A percentile compares a stretch with the other conserved stretches of the same genome.
Evolutionary conservation across 108 stramenopile species (phyloP).

Genomic region (Cyclotella choctawhatcheeana): DNA sequence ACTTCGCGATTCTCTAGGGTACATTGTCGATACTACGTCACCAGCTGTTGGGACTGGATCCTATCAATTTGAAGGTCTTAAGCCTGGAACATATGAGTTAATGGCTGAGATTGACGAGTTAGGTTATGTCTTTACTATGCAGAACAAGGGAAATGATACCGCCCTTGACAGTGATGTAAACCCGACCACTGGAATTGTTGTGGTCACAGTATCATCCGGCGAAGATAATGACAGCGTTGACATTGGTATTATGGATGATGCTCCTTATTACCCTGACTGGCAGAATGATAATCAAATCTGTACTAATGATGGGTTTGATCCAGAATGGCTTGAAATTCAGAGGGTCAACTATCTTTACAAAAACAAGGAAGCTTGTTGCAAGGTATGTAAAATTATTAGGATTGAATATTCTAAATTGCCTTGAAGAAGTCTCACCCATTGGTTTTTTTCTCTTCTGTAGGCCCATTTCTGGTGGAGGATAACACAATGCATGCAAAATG

Average conservation of each 20-base stretch:
- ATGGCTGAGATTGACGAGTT: slow-evolving; percentile 19
- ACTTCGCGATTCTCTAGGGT: slow-evolving; percentile 45
- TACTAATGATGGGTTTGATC: slow-evolving; percentile 52
- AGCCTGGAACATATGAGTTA: slow-evolving; percentile 36
- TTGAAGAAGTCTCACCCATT: neutral
- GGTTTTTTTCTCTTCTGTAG: neutral
- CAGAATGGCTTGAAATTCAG: slow-evolving; percentile 39
- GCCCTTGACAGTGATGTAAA: slow-evolving; percentile 36
- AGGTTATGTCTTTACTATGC: slow-evolving; percentile 38
- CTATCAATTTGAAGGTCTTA: slow-evolving; percentile 35
- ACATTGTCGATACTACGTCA: slow-evolving; percentile 18
- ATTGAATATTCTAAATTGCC: neutral
- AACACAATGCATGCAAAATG: slow-evolving; percentile 53
- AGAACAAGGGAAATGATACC: slow-evolving; percentile 28
- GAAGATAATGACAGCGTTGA: slow-evolving; percentile 38
- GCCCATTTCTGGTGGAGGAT: slow-evolving; percentile 54
- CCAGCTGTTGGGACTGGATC: slow-evolving; percentile 20
- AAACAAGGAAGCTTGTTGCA: slow-evolving; percentile 49
- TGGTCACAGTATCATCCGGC: slow-evolving; percentile 35
- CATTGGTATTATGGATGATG: slow-evolving; percentile 49
- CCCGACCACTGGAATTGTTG: slow-evolving; percentile 24
- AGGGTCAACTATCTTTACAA: slow-evolving; percentile 45
- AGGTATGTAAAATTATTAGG: neutral
- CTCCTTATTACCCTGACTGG: slow-evolving; percentile 54
- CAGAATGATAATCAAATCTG: slow-evolving; percentile 42